Percentiles rank a stretch among this genome's conserved stretches.
Evolutionary conservation across 1,284 basidiomycete species (phyloP).

Genomic region (Boletus hoseneyae): DNA sequence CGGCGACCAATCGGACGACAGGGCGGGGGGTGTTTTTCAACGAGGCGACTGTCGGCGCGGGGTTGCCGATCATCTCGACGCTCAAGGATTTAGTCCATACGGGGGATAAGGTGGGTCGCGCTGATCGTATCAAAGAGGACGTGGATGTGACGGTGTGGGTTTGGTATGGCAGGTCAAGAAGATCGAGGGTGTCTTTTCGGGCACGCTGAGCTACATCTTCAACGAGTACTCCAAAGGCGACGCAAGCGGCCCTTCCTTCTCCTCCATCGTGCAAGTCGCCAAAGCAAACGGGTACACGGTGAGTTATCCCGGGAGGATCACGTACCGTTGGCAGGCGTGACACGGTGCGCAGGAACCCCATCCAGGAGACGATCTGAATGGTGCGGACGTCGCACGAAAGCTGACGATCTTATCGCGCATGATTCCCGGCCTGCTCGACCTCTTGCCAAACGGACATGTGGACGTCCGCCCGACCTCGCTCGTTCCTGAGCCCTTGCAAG

Average conservation of each 20-base stretch:
- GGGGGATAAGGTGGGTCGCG: conserved; percentile 73
- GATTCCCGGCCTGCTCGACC: conserved; percentile 53
- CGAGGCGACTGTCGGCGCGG: conserved; percentile 95
- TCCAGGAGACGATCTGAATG: conserved; percentile 94
- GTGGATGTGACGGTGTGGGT: conserved; percentile 1
- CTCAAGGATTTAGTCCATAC: conserved; percentile 90
- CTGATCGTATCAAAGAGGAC: background rate
- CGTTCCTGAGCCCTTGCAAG: conserved; percentile 74
- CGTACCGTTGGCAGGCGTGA: conserved; percentile 1
- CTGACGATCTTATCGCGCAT: conserved; percentile 91
- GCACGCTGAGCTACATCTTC: conserved; percentile 99
- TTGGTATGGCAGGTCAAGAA: conserved; percentile 53
- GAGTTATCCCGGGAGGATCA: background rate
- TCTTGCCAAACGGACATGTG: conserved; percentile 66
- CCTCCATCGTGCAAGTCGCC: conserved; percentile 85
- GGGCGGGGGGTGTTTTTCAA: conserved; percentile 76
- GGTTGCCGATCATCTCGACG: conserved; percentile 89
- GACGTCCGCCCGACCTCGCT: conserved; percentile 85
- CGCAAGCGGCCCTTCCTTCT: conserved; percentile 68
- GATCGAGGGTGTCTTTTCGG: conserved; percentile 88
- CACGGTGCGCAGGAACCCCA: conserved; percentile 77
- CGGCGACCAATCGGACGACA: conserved; percentile 30
- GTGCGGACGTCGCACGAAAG: conserved; percentile 96
- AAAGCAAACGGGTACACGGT: conserved; percentile 95
- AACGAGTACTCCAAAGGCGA: conserved; percentile 85